Evolutionary conservation across 495 filamentous ascomycete species (phyloP).

Genomic region (Jackrogersella minutella): DNA sequence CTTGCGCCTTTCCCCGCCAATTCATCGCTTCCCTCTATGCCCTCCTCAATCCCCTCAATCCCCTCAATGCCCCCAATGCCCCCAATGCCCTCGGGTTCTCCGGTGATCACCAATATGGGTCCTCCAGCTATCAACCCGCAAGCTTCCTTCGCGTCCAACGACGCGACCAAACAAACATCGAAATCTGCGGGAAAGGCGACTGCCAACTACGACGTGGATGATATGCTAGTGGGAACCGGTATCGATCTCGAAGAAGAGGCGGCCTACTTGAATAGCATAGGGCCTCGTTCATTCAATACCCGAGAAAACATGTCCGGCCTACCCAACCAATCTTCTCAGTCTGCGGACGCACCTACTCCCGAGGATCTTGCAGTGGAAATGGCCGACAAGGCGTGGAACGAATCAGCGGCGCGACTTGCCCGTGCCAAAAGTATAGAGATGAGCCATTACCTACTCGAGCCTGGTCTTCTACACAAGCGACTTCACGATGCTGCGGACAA

Average conservation of each 20-base stretch:
- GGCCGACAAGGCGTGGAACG: conserved; percentile 57
- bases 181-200: conserved; percentile 72
- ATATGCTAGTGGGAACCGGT: conserved; percentile 79
- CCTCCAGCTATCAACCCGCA: conserved; percentile 61
- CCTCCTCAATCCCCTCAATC: conserved; percentile 33
- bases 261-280: conserved; percentile 68
- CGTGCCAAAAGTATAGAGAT: conserved; percentile 57
- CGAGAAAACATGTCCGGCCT: conserved; percentile 64
- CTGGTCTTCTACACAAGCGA: conserved; percentile 54
- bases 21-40: too few relatives aligned
- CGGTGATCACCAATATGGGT: conserved; percentile 71
- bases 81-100: too few relatives aligned
- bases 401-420: conserved; percentile 53
- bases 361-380: conserved; percentile 59
- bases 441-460: conserved; percentile 50
- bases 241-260: conserved; percentile 87
- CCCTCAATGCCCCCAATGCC: conserved; percentile 30
- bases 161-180: conserved; percentile 47
- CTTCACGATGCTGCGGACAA: conserved; percentile 70
- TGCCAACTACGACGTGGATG: conserved; percentile 70
- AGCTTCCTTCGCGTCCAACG: conserved; percentile 24
- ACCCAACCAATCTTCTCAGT: conserved; percentile 62
- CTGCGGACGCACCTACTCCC: conserved; percentile 55
- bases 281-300: conserved; percentile 57
- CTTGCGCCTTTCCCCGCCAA: conserved; percentile 42